Base-by-base conservation (phyloP, 2,329 filamentous ascomycete genomes). In the Claviceps spartinae region DNA sequence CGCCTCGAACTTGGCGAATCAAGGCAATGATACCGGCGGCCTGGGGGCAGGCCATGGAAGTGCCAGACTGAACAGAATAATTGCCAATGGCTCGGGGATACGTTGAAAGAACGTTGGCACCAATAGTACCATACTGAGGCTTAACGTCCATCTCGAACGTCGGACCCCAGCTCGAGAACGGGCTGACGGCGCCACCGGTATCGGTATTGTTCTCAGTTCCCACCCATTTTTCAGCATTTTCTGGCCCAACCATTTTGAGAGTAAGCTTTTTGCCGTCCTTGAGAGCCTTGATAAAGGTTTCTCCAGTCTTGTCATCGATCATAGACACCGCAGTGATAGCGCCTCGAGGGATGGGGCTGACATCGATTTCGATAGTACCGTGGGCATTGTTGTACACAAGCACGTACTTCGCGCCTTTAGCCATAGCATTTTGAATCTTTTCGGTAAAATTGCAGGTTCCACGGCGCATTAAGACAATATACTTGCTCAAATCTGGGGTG, bases 1-100 rank as follows among this genome's bases (percentile, higher is more conserved):
- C 75, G n/a, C 72, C 72, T 37, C 74, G 72, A 16, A 71, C 72
- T 53, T 78, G 68, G 41, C 71, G 72, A 53, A 81, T 62, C 38
- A 82, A 69, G 1, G 78, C 78, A 42, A 73, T 69, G 50, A 79
- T 72, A 36, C 70, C 80, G 4, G 78, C 77, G 4, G 73, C 67
- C 13, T 78, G 70, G 8, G 79, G 78, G 36, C 73, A 74, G 2
- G 79, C 72, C 80, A 84, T 83, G 1, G 78, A 81, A 0, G 78
- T 81, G 14, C 78, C 78, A 37, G 69, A 79, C 30, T 72, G 63
- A 1, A 80, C 70, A 22, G 70, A 72, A 50, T 80, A 83, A 30
- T 66, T 64, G 30, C 74, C 74, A 30, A 67, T 59, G 3, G 64
- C 63, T 3, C 60, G 54, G 0, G 75, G 78, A 56, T 69, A 82